These are phyloP conservation scores for Cyclotella distinguenda DNA, from an alignment of 108 stramenopile genomes.

Conservation along the genomic window DNA sequence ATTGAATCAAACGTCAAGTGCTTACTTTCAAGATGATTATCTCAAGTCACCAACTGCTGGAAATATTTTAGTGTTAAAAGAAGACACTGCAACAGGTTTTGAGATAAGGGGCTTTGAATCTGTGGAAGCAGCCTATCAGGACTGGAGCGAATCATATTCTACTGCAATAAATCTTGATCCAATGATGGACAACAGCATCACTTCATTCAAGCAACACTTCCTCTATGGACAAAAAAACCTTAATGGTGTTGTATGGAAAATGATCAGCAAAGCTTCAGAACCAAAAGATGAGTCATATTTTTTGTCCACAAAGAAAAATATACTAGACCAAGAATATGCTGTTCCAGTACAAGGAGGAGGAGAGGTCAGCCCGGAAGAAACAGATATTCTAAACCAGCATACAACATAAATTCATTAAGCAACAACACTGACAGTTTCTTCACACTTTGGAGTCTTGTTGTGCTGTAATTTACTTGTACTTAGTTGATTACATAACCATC, in stretches of 20 bases:
- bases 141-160: slow-evolving; percentile 59
- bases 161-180: not conserved
- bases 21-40: slow-evolving; percentile 9
- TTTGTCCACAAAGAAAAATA: not conserved
- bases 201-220: slow-evolving; percentile 45
- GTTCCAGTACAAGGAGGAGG: not conserved
- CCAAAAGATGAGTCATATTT: not conserved
- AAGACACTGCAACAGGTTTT: slow-evolving; percentile 46
- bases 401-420: no score
- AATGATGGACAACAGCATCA: slow-evolving; percentile 2
- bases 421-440: no score
- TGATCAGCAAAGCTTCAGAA: not conserved
- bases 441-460: no score
- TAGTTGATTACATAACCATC: not conserved
- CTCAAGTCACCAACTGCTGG: slow-evolving; percentile 12
- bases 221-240: slow-evolving; percentile 47
- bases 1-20: not conserved
- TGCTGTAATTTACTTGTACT: no score
- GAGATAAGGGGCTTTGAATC: slow-evolving; percentile 56
- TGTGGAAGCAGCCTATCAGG: slow-evolving; percentile 55
- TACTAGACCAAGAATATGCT: not conserved
- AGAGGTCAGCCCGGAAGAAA: not conserved
- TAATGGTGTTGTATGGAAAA: slow-evolving; percentile 59
- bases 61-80: slow-evolving; percentile 47
- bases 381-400: no score